A percentile compares a stretch with the other conserved stretches of the same genome.
phyloP scores from a whole-genome alignment of 176 grass and related monocot genomes.

The Oryza coarctata region DNA sequence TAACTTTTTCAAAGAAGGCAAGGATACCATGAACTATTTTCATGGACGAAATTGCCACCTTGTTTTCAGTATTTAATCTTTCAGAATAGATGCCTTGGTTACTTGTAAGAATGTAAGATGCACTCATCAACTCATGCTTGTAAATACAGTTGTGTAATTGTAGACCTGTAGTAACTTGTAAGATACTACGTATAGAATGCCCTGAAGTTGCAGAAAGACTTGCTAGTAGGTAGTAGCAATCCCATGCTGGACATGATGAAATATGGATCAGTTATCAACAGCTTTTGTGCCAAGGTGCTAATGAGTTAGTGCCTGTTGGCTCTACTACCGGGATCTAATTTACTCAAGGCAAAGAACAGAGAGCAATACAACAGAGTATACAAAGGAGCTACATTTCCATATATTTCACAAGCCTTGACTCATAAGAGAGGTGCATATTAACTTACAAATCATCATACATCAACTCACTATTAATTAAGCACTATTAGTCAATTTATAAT shows the following conservation, averaged over 20 bases:
- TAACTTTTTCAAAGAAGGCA: constrained; percentile 10
- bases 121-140: constrained; percentile 9
- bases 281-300: background rate
- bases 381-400: too few relatives aligned
- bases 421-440: too few relatives aligned
- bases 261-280: background rate
- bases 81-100: background rate
- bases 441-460: too few relatives aligned
- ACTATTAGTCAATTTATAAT: too few relatives aligned
- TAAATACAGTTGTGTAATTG: background rate
- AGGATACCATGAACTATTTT: constrained; percentile 25
- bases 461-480: too few relatives aligned
- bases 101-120: constrained; percentile 20
- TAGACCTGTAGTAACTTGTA: background rate
- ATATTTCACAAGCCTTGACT: too few relatives aligned
- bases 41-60: background rate
- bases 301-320: background rate
- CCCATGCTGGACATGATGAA: background rate
- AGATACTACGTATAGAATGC: background rate
- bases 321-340: too few relatives aligned
- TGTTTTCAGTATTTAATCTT: background rate
- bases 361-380: too few relatives aligned
- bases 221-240: background rate
- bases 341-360: too few relatives aligned
- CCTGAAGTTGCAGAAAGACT: background rate